These are phyloP conservation scores for Neckera pumila DNA, from an alignment of 225 moss, liverwort and hornwort species.

Conservation along the genomic window DNA sequence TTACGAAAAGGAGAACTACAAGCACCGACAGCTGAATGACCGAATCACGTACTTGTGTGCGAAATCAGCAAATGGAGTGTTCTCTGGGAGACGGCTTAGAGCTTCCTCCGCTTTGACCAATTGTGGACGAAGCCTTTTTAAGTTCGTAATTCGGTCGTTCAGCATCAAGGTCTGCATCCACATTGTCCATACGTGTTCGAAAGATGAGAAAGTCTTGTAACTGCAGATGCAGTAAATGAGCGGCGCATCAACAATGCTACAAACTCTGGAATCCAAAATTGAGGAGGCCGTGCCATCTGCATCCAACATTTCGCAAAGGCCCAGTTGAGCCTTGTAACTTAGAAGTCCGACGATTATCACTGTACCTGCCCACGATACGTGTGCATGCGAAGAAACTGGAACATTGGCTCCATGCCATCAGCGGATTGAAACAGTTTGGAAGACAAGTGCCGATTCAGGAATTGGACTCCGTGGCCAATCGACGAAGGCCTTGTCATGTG, in stretches of 20 bases:
- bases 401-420: slow-evolving; percentile 61
- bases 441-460: slow-evolving; percentile 82
- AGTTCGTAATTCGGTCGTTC: slow-evolving; percentile 59
- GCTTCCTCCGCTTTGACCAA: slow-evolving; percentile 65
- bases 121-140: slow-evolving; percentile 48
- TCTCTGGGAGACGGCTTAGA: slow-evolving; percentile 31
- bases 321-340: neutral
- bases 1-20: neutral
- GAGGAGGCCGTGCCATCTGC: neutral
- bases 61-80: slow-evolving; percentile 41
- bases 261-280: neutral
- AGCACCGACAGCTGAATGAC: neutral
- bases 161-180: slow-evolving; percentile 68
- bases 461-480: slow-evolving; percentile 86
- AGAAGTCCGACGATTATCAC: neutral
- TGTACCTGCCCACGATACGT: slow-evolving; percentile 57
- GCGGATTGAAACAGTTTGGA: slow-evolving; percentile 60
- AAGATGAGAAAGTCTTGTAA: neutral
- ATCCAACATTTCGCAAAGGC: neutral
- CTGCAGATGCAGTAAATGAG: neutral
- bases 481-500: slow-evolving; percentile 75
- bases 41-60: slow-evolving; percentile 44
- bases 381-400: slow-evolving; percentile 77
- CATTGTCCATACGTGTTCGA: neutral
- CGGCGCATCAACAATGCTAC: neutral